Evolutionary conservation across 441 rosid species (phyloP), one percentile per base, ranked within the genome.

Genomic region (Croton setiger): DNA sequence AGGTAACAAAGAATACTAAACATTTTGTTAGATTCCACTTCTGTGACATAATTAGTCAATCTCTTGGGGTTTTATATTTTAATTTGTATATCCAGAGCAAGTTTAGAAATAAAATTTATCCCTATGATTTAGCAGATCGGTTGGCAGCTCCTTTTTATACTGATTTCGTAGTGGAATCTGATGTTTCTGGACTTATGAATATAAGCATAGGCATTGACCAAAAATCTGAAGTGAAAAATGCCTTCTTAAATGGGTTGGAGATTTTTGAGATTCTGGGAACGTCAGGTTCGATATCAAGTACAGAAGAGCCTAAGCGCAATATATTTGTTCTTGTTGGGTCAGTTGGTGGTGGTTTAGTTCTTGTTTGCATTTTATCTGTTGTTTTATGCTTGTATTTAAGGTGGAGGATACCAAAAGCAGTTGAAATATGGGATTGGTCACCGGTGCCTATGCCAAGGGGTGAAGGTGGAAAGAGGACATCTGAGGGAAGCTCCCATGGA

Each of bases 181-280:
- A 67, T 78, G 69, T 69, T 55, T 78, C 81, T 9, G 89, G 87
- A 63, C 31, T 59, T 14, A 36, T 86, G 71, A 81, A 76, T 58
- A 59, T 86, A 48, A 84, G 83, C 67, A 79, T 86, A 8, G 81
- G 85, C n/a, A 80, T 83, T 56, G 31, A 41, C 1, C 2, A 0
- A 4, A 48, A 41, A 33, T 70, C 71, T 13, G 3, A 1, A 3
- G 0, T 5, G 48, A 58, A 18, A 1, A 61, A 45, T 37, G 89
- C 90, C 23, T 70, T 84, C 56, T 69, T 88, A 54, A 85, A 86
- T 67, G 93, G 90, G 8, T 70, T 84, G 20, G 93, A 86, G 78
- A 83, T 88, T 23, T 76, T 88, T 85, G 79, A 79, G 76, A 70
- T 85, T 49, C 37, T 80, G 47, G 69, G 51, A 53, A 31, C 57